phyloP scores from a whole-genome alignment of 495 filamentous ascomycete genomes.

The Ascobolus immersus region DNA sequence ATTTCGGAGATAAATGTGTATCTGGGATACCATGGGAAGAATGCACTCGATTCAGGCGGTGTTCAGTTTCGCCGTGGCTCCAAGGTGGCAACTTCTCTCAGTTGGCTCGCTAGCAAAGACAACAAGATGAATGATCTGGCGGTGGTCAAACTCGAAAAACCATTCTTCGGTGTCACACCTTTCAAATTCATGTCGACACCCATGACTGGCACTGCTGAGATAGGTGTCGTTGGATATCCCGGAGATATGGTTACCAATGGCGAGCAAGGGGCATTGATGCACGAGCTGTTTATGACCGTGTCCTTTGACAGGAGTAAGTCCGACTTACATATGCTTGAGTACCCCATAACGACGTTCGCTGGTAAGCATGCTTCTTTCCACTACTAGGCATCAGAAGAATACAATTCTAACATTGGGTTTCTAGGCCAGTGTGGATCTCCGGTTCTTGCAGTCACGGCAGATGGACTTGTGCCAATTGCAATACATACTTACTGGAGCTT shows the following conservation, averaged over 20 bases:
- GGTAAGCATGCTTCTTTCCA: background rate
- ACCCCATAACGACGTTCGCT: conserved; percentile 11
- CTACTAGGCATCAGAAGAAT: too few species aligned
- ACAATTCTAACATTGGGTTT: too few species aligned
- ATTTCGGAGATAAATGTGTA: too few species aligned
- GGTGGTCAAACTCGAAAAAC: conserved; percentile 18
- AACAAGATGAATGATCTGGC: conserved; percentile 18
- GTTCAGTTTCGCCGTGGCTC: conserved; percentile 19
- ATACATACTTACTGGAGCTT: too few species aligned
- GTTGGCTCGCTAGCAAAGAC: conserved; percentile 16
- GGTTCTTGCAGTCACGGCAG: too few species aligned
- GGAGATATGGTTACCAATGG: conserved; percentile 15
- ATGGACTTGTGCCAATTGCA: too few species aligned
- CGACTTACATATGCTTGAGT: conserved; percentile 16
- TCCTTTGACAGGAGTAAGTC: conserved; percentile 13
- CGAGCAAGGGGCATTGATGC: conserved; percentile 20
- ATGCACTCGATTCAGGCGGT: conserved; percentile 10
- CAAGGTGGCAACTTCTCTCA: conserved; percentile 16
- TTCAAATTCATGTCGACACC: conserved; percentile 16
- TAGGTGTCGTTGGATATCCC: conserved; percentile 23
- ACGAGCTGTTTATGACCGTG: conserved; percentile 16
- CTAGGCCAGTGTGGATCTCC: too few species aligned
- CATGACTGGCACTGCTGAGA: conserved; percentile 8
- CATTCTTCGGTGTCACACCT: conserved; percentile 18
- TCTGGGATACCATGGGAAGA: conserved; percentile 18